Evolutionary conservation across 257 asterid genomes (phyloP), one percentile per base, ranked within the genome.

Genomic region (Nicotiana obtusifolia): DNA sequence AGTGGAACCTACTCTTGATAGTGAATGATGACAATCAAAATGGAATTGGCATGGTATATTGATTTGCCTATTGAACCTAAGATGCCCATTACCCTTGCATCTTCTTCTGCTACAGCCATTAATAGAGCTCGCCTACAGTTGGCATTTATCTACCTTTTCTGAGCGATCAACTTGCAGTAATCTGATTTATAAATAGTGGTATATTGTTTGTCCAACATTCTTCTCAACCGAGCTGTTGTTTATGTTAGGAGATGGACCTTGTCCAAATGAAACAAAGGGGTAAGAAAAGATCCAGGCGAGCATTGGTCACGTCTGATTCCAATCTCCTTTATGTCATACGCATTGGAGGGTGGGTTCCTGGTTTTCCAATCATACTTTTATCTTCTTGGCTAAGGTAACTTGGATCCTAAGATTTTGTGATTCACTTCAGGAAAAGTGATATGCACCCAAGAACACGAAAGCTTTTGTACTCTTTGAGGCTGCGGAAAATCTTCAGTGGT

Each of bases 261-360:
- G 64, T 94, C 84, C 97, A 85, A 77, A 91, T 94, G 99, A 94
- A 90, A 91, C 86, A 87, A 83, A 88, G 99, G 89, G 92, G 76
- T 69, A 95, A 92, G 90, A 86, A 82, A 77, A 82, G 64, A 41
- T 75, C 80, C 64, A 91, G 90, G 52, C 84, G 81, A 64, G 81
- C 86, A 20, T 28, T 84, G 7, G 80, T 33, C 64, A 56, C 82
- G 7, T 85, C 89, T 2, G 88, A 91, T 17, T 94, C 97, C 76
- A 85, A 89, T 84, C 95, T 93, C 77, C 85, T 95, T 37, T 95
- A 93, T 67, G 81, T 95, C 89, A 81, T 95, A 20, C 97, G 99
- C 78, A 91, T 95, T 47, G 91, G 92, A 86, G 98, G 99, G 99
- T 94, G 26, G 77, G 97, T 79, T 49, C 64, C 10, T 81, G 54